Percentiles rank a stretch among this genome's conserved stretches.
Evolutionary conservation across 495 filamentous ascomycete species (phyloP).

Genomic region (Pyronema domesticum): DNA sequence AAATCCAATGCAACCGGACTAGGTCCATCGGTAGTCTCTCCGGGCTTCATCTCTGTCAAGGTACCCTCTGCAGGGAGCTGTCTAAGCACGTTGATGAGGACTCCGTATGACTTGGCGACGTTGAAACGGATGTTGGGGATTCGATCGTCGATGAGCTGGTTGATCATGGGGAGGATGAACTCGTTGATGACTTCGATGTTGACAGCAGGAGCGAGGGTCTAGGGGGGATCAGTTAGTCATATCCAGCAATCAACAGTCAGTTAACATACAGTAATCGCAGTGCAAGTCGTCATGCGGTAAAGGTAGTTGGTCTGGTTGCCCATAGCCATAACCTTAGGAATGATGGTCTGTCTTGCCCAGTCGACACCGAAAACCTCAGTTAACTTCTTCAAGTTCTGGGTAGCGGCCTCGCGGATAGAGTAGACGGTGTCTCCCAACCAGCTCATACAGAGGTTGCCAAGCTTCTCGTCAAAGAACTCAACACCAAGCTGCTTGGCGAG

Average conservation of each 20-base stretch:
- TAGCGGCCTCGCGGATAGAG: constrained; percentile 92
- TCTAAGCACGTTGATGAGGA: constrained; percentile 73
- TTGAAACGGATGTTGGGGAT: constrained; percentile 99
- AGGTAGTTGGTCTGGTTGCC: constrained; percentile 94
- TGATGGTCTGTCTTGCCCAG: constrained; percentile 94
- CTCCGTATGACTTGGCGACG: constrained; percentile 88
- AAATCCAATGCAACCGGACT: constrained; percentile 62
- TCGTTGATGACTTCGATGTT: constrained; percentile 78
- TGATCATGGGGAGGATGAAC: constrained; percentile 88
- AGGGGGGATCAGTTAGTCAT: constrained; percentile 22
- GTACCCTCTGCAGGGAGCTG: constrained; percentile 78
- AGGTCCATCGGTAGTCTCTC: constrained; percentile 37
- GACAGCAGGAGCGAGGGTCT: constrained; percentile 90
- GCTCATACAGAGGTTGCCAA: constrained; percentile 88
- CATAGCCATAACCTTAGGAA: constrained; percentile 97
- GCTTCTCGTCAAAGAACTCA: constrained; percentile 94
- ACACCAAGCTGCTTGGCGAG: constrained; percentile 91
- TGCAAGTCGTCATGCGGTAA: constrained; percentile 98
- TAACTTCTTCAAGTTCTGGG: constrained; percentile 90
- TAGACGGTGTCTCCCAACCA: constrained; percentile 99
- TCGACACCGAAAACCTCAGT: constrained; percentile 97
- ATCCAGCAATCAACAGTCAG: not conserved
- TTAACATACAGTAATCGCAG: constrained; percentile 77
- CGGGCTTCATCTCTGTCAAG: constrained; percentile 60
- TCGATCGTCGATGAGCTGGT: constrained; percentile 75